phyloP scores from a whole-genome alignment of 1,139 yeast species.

The Zygotorulaspora mrakii region DNA sequence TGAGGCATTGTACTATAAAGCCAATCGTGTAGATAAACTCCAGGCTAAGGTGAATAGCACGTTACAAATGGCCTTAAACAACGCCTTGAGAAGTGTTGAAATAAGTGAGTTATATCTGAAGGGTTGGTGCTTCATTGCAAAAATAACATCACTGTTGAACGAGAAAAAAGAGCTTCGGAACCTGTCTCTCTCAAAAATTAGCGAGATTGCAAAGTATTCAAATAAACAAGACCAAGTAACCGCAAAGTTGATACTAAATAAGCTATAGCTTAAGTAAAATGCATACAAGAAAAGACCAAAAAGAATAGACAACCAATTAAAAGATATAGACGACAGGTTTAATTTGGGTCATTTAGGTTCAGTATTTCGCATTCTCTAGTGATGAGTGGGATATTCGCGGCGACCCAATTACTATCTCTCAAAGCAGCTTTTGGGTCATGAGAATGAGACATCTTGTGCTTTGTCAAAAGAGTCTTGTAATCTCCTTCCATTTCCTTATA shows the following conservation, averaged over 20 bases:
- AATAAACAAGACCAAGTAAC: slow-evolving; percentile 38
- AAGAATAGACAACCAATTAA: too few species aligned
- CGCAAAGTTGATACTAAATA: slow-evolving; percentile 26
- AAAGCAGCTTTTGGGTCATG: slow-evolving; percentile 72
- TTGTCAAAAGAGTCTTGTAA: slow-evolving; percentile 53
- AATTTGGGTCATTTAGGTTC: slow-evolving; percentile 13
- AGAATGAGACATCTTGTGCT: slow-evolving; percentile 37
- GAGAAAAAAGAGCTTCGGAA: slow-evolving; percentile 32
- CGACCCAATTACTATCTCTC: slow-evolving; percentile 82
- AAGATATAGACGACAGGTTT: too few species aligned
- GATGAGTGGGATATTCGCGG: slow-evolving; percentile 51
- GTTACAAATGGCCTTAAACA: slow-evolving; percentile 46
- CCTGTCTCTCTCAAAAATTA: slow-evolving; percentile 39
- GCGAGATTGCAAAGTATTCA: slow-evolving; percentile 34
- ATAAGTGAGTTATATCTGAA: slow-evolving; percentile 63
- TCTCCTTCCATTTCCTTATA: slow-evolving; percentile 68
- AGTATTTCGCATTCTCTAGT: slow-evolving; percentile 35
- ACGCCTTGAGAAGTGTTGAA: slow-evolving; percentile 69
- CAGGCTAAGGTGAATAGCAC: slow-evolving; percentile 12
- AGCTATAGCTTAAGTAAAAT: slow-evolving; percentile 6
- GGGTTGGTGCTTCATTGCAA: slow-evolving; percentile 73
- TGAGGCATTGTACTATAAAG: slow-evolving; percentile 28
- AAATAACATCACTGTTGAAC: slow-evolving; percentile 38
- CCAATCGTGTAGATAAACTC: slow-evolving; percentile 18
- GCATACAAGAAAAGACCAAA: too few species aligned